phyloP scores from a whole-genome alignment of 2,329 filamentous ascomycete genomes.

The Colletotrichum viniferum region DNA sequence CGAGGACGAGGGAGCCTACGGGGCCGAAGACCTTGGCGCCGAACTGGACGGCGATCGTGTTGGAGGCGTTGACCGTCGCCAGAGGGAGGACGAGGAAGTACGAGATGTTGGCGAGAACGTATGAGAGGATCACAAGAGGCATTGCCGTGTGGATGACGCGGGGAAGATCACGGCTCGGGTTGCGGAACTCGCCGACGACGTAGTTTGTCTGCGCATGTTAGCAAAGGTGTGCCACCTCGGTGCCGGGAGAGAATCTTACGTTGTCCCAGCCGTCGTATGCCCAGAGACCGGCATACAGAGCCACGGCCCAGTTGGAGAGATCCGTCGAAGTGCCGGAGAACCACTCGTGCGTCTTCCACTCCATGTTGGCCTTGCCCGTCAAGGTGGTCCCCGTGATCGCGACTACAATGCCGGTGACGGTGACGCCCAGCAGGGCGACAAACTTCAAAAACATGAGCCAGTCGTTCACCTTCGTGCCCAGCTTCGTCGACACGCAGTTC shows the following conservation, averaged over 20 bases:
- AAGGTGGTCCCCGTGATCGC: slow-evolving; percentile 83
- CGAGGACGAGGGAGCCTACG: slow-evolving; percentile 80
- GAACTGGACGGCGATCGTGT: slow-evolving; percentile 96
- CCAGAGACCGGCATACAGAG: slow-evolving; percentile 94
- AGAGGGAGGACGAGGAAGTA: slow-evolving; percentile 94
- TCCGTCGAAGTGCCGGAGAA: slow-evolving; percentile 84
- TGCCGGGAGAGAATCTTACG: slow-evolving; percentile 55
- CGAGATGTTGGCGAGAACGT: slow-evolving; percentile 87
- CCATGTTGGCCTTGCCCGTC: slow-evolving; percentile 74
- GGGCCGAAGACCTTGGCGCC: slow-evolving; percentile 88
- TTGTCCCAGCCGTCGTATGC: slow-evolving; percentile 99
- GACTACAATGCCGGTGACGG: slow-evolving; percentile 86
- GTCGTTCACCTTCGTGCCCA: slow-evolving; percentile 88
- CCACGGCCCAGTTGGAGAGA: slow-evolving; percentile 88
- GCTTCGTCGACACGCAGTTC: slow-evolving; percentile 88
- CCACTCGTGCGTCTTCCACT: slow-evolving; percentile 90
- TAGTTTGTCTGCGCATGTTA: slow-evolving; percentile 78
- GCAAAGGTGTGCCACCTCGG: not conserved
- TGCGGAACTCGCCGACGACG: slow-evolving; percentile 95
- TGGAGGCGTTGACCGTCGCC: slow-evolving; percentile 79
- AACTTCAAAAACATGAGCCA: slow-evolving; percentile 98
- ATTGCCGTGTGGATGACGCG: slow-evolving; percentile 96
- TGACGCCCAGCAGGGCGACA: slow-evolving; percentile 83
- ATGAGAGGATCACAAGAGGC: slow-evolving; percentile 88
- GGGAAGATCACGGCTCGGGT: slow-evolving; percentile 87